Conservation (phyloP, 139 green algal genomes). For the Chlorella sp. region DNA sequence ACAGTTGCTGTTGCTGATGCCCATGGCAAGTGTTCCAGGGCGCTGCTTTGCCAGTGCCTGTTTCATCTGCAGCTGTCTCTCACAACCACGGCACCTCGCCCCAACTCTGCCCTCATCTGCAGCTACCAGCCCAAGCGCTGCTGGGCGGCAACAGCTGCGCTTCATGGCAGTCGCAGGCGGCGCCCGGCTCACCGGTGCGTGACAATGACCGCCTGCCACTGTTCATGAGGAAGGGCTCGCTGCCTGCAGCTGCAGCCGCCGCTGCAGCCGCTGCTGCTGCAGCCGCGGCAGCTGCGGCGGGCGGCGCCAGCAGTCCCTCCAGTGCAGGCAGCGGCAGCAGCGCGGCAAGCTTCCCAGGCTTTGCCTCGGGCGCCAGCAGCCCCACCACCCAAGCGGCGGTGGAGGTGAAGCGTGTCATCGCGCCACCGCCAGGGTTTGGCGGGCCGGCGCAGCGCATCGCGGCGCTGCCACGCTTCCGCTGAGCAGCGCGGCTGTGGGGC, state of each 20-base stretch:
- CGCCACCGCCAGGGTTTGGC: conserved; percentile 24
- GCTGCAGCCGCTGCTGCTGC: background rate
- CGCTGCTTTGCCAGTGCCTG: no score
- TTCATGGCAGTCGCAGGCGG: conserved; percentile 2
- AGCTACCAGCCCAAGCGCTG: background rate
- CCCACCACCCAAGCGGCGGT: conserved; percentile 1
- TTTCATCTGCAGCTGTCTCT: no score
- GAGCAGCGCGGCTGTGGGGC: background rate
- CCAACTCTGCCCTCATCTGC: no score
- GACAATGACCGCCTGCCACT: conserved; percentile 19
- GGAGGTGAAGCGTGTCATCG: conserved; percentile 19
- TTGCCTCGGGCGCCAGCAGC: conserved; percentile 7
- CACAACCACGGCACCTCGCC: no score
- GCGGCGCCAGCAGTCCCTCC: background rate
- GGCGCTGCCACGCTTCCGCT: conserved; percentile 31
- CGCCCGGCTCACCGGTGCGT: conserved; percentile 1
- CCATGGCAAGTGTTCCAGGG: no score
- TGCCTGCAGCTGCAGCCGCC: background rate
- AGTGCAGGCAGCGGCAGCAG: conserved; percentile 13
- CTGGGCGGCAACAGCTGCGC: background rate
- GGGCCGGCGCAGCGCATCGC: background rate
- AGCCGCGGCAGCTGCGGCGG: background rate
- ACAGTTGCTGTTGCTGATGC: no score
- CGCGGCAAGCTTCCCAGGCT: conserved; percentile 24
- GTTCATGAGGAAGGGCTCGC: conserved; percentile 21